Percentiles rank a stretch among this genome's conserved stretches.
phyloP scores from a whole-genome alignment of 2,329 filamentous ascomycete species.

The Paraphoma sp. region DNA sequence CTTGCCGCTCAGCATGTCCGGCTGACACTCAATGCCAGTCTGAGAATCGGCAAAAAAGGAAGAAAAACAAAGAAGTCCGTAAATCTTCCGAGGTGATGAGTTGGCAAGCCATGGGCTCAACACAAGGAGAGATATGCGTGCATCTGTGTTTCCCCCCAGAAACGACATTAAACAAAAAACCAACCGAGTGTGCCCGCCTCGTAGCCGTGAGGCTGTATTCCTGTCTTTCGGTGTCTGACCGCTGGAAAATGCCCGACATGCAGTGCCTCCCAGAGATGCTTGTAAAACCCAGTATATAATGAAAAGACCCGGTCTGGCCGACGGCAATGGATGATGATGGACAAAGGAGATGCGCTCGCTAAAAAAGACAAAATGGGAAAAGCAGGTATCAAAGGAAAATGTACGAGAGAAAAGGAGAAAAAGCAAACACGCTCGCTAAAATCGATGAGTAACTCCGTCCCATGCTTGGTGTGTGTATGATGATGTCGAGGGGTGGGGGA shows the following conservation, averaged over 20 bases:
- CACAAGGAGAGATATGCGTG: conserved; percentile 40
- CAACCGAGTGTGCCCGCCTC: conserved; percentile 49
- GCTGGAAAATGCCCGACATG: conserved; percentile 51
- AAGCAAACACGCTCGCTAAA: conserved; percentile 48
- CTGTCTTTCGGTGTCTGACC: conserved; percentile 36
- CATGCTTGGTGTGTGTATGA: conserved; percentile 55
- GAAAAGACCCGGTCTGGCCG: conserved; percentile 48
- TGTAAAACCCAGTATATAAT: conserved; percentile 38
- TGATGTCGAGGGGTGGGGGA: conserved; percentile 39
- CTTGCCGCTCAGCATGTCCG: conserved; percentile 44
- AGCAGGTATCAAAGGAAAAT: conserved; percentile 53
- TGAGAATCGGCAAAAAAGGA: conserved; percentile 19
- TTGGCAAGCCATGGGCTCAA: conserved; percentile 47
- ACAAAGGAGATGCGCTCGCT: conserved; percentile 49
- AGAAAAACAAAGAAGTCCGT: conserved; percentile 13
- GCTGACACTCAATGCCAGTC: conserved; percentile 50
- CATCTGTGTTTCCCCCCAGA: conserved; percentile 37
- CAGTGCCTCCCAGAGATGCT: conserved; percentile 54
- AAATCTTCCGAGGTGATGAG: conserved; percentile 11
- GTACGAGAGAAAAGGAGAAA: conserved; percentile 45
- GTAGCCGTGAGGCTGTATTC: conserved; percentile 53
- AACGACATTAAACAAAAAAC: conserved; percentile 51
- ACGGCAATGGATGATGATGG: conserved; percentile 27
- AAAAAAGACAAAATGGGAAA: conserved; percentile 54
- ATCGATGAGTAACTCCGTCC: conserved; percentile 61